phyloP scores from a whole-genome alignment of 2,329 filamentous ascomycete species.

The Epichloe elymi region DNA sequence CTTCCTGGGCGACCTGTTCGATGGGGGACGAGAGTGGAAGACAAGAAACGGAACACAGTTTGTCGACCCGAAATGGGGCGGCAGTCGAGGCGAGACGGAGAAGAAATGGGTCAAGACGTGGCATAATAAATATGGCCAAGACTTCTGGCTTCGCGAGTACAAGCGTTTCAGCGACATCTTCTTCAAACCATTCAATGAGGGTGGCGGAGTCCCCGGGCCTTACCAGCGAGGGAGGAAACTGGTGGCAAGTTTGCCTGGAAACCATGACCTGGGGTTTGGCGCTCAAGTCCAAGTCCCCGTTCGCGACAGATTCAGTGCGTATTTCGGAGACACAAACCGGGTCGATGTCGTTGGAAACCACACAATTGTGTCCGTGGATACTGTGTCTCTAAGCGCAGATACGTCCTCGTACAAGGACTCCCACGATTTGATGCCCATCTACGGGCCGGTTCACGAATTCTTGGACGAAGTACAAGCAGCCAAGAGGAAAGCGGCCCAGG shows the following conservation, averaged over 20 bases:
- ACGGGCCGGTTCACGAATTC: conserved; percentile 64
- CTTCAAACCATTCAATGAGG: conserved; percentile 52
- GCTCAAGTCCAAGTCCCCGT: conserved; percentile 70
- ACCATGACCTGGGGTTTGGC: conserved; percentile 90
- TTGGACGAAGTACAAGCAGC: conserved; percentile 50
- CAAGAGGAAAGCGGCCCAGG: conserved; percentile 55
- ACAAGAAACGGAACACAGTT: conserved; percentile 46
- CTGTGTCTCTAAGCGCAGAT: conserved; percentile 70
- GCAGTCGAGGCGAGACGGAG: conserved; percentile 37
- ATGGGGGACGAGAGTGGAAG: conserved; percentile 91
- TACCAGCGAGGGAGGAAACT: conserved; percentile 61
- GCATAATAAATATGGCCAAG: conserved; percentile 63
- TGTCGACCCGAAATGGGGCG: conserved; percentile 45
- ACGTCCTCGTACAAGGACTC: conserved; percentile 37
- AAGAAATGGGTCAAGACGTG: conserved; percentile 47
- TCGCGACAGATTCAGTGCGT: conserved; percentile 70
- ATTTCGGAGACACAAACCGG: conserved; percentile 83
- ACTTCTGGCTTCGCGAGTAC: conserved; percentile 82
- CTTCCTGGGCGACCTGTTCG: conserved; percentile 89
- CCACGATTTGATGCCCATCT: conserved; percentile 49
- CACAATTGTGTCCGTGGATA: conserved; percentile 84
- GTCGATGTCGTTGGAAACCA: conserved; percentile 91
- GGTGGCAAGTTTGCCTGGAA: conserved; percentile 77
- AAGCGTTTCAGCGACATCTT: conserved; percentile 78
- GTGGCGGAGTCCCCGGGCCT: conserved; percentile 37